Base-by-base conservation (phyloP, 1,284 basidiomycete genomes). In the Ceratobasidium sp. region DNA sequence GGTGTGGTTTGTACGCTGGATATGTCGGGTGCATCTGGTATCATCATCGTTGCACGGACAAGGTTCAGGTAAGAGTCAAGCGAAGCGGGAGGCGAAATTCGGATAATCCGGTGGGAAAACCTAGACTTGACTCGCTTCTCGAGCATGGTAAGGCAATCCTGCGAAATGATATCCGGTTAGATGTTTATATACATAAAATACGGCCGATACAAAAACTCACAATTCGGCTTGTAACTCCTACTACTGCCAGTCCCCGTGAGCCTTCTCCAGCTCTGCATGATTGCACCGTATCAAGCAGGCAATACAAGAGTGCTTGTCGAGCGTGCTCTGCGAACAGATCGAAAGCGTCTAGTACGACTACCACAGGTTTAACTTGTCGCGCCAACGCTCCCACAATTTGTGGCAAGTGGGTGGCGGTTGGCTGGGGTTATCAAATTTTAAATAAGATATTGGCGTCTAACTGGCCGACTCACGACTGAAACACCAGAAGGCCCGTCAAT, bases 111-210 rank as follows among this genome's bases (percentile, higher is more conserved):
- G 50, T 96, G 95, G 4, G 96, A 97, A 85, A 98, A 99, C 6
- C 96, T 90, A 80, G 95, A 97, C 85, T 98, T 97, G 69, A 98
- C 96, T 65, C 96, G 89, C 83, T 99, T 98, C 84, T 99, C 96
- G 6, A 99, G 87, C 10, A 95, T 85, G 77, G 94, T 93, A 78
- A 97, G 89, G n/a, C 94, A 93, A 82, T 98, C 96, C 86, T 87
- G 78, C 35, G 12, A 16, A 48, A n/a, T 20, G 23, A 65, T 38
- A 70, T 16, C 27, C 1, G 0, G 27, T 52, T 33, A 7, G 65
- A 14, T n/a, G 30, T 20, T 48, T 20, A 10, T 76, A 23, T 60
- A 27, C 52, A 52, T 20, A 57, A 35, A 60, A 48, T 18, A 46
- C 30, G 35, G 48, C n/a, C 8, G 44, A n/a, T 16, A 62, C 20